These are phyloP conservation scores for Phaeosphaeriaceae sp. DNA, from an alignment of 2,329 filamentous ascomycete genomes.

Conservation along the genomic window DNA sequence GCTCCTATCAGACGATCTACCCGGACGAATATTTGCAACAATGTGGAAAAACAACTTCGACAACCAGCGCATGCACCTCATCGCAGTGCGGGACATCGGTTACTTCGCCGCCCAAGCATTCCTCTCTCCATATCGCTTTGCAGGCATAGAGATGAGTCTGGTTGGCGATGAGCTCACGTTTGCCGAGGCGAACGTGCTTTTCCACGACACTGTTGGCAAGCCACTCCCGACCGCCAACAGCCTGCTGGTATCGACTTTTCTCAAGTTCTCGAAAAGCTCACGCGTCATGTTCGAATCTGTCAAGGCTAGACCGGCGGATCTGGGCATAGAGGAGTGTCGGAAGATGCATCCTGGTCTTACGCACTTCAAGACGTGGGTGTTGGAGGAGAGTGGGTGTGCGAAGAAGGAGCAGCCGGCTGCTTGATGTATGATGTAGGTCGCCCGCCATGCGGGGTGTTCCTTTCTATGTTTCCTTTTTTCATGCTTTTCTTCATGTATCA, in stretches of 20 bases:
- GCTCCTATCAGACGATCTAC: conserved; percentile 53
- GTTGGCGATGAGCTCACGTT: conserved; percentile 59
- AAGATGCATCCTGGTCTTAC: conserved; percentile 52
- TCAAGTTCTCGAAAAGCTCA: conserved; percentile 48
- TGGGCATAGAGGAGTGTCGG: conserved; percentile 50
- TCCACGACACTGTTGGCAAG: conserved; percentile 53
- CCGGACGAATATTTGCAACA: conserved; percentile 13
- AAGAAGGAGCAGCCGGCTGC: background rate
- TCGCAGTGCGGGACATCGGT: conserved; percentile 56
- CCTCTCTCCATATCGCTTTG: conserved; percentile 47
- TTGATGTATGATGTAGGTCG: background rate
- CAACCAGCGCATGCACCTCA: conserved; percentile 42
- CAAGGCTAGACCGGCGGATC: conserved; percentile 49
- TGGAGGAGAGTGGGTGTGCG: conserved; percentile 48
- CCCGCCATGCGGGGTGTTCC: background rate
- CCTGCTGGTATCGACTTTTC: conserved; percentile 37
- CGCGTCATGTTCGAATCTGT: conserved; percentile 59
- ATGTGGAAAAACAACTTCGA: conserved; percentile 6
- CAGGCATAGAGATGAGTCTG: conserved; percentile 51
- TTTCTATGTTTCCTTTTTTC: background rate
- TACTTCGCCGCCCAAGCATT: conserved; percentile 57
- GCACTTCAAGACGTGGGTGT: conserved; percentile 55
- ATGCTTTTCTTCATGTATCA: background rate
- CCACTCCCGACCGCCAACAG: conserved; percentile 51
- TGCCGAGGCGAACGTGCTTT: conserved; percentile 48